phyloP scores from a whole-genome alignment of 345 rosid species.

The Citrus reticulata region DNA sequence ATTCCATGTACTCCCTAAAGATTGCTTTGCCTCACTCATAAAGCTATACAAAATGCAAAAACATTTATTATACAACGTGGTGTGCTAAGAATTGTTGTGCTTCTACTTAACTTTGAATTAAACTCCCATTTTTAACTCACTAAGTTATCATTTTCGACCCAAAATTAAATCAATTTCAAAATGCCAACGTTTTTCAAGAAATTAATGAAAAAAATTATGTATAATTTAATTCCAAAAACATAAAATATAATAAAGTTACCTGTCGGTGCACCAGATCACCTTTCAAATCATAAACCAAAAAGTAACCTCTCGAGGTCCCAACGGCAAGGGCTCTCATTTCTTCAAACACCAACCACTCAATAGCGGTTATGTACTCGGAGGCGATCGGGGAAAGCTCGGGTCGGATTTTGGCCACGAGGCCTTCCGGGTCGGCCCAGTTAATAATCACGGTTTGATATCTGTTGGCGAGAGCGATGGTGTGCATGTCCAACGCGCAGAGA shows the following conservation, averaged over 20 bases:
- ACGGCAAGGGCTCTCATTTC: slow-evolving; percentile 61
- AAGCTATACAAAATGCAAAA: not conserved
- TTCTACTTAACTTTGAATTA: not conserved
- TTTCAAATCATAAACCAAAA: slow-evolving; percentile 58
- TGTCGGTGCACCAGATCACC: slow-evolving; percentile 82
- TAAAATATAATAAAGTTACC: slow-evolving; percentile 25
- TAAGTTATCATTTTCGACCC: not conserved
- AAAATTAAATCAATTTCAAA: no score
- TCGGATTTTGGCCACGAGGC: slow-evolving; percentile 71
- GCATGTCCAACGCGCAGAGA: slow-evolving; percentile 66
- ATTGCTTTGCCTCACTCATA: no score
- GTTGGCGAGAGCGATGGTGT: slow-evolving; percentile 69
- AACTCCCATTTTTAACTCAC: not conserved
- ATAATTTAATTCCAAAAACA: not conserved
- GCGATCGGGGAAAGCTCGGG: slow-evolving; percentile 84
- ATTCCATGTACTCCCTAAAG: no score
- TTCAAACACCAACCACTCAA: slow-evolving; percentile 85
- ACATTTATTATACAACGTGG: not conserved
- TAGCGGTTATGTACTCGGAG: slow-evolving; percentile 60
- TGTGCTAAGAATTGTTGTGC: not conserved
- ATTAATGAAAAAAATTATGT: not conserved
- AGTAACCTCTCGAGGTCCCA: slow-evolving; percentile 82
- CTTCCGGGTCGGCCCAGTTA: slow-evolving; percentile 63
- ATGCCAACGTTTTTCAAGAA: no score
- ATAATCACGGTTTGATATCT: slow-evolving; percentile 48